Evolutionary conservation across 768 basidiomycete species (phyloP), one percentile per base, ranked within the genome.

Genomic region (Trametes maxima): DNA sequence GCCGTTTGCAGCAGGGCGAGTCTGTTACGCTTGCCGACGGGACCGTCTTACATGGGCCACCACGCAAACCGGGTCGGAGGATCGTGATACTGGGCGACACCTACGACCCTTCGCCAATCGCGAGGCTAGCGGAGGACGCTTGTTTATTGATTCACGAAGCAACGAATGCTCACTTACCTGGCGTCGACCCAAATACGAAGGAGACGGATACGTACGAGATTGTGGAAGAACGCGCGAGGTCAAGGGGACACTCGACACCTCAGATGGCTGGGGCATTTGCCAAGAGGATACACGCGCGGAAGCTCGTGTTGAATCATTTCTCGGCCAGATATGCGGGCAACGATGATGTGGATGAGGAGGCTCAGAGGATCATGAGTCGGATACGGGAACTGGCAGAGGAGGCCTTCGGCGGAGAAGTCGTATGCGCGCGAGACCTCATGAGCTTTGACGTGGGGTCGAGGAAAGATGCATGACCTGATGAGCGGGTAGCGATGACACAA

Each of bases 191-290:
- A 6, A 71, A 76, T 25, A 88, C 86, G 14, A 90, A 89, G 57
- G 53, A 70, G 2, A 73, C 70, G 2, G 90, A 92, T 57, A 88
- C 85, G 7, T 81, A 81, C 61, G 81, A 84, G 67, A 80, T 68
- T 14, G 83, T 94, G 7, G 83, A 90, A 68, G 73, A 74, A 39
- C 82, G 85, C 59, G 78, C 92, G 7, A 88, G 79, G 70, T 86
- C 85, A 2, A 82, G 92, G 70, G 95, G 94, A 0, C 94, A 97
- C 73, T 94, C 92, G 5, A 97, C 94, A 13, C 93, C 94, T 1
- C 90, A 92, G 68, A 90, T 94, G 86, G 95, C 93, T 8, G 94
- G 87, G 12, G 77, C 78, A 13, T 95, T 95, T 69, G 94, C 90
- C 5, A 85, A 80, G 70, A 75, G 73, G 10, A 83, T 92, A 42